phyloP scores from a whole-genome alignment of 2,329 filamentous ascomycete genomes.

The Curvularia lunata region DNA sequence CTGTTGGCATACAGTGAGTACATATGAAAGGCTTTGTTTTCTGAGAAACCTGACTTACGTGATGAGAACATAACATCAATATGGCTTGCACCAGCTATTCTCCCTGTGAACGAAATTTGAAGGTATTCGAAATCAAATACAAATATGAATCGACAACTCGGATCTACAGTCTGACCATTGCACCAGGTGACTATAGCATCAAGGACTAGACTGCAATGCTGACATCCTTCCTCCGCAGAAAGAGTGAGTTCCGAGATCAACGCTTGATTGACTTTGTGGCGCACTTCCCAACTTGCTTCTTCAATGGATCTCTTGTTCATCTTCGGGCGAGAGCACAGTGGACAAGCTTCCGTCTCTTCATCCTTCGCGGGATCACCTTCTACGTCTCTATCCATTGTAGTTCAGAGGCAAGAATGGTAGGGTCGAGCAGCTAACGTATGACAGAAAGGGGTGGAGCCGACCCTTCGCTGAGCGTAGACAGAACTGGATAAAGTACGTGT shows the following conservation, averaged over 20 bases:
- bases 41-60: background rate
- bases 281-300: no score
- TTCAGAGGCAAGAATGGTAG: no score
- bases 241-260: background rate
- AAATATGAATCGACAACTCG: background rate
- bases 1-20: background rate
- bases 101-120: background rate
- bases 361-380: no score
- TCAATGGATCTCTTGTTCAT: no score
- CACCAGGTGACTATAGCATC: background rate
- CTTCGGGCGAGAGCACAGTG: no score
- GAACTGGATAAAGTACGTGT: no score
- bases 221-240: background rate
- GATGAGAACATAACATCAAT: background rate
- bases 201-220: background rate
- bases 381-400: no score
- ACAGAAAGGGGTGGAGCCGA: no score
- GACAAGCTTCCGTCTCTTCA: no score
- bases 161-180: background rate
- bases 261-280: no score
- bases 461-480: no score
- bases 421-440: no score
- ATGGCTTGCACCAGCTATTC: accelerated
- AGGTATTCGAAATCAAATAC: background rate
- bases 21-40: background rate